Base-by-base conservation (phyloP, 768 basidiomycete genomes). In the Pilatotrama ljubarskyi region DNA sequence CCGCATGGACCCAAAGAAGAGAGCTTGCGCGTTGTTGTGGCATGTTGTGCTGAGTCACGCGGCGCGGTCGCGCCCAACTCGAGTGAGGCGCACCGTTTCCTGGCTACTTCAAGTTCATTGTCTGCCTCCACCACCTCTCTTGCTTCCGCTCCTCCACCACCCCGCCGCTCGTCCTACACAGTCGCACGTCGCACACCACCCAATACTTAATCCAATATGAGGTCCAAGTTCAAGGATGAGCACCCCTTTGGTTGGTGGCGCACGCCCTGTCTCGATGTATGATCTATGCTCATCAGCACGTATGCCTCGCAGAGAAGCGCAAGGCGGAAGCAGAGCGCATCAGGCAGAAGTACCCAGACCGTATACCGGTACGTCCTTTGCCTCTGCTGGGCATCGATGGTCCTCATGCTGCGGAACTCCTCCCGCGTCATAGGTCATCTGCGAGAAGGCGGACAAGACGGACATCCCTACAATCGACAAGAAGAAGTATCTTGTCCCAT, bases 401-500 rank as follows among this genome's bases (percentile, higher is more conserved):
- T 41, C 22, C 48, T 54, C 47, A 37, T 48, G 43, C 47, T 59
- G 51, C 46, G 52, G 25, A 51, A 29, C 36, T 5, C 29, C 29
- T 32, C 10, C 49, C 42, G 36, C 14, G 35, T 14, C n/a, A 20
- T 38, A 98, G 95, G 96, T 99, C 58, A 99, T 99, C 77, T 99
- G 97, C 78, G 97, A 99, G 84, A 98, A 97, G 80, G 95, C 94
- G 50, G 95, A 98, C 80, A 85, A 91, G 70, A 95, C 95, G 55
- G 97, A 99, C 78, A 98, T 99, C 74, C 93, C 95, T 0, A 95
- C 95, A 26, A 98, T 99, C 73, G 97, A 99, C 83, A 99, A 99
- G 91, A 98, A 99, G 95, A 99, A 99, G 82, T 99, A 99, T 68
- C 82, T 99, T 53, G 97, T 99, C 10, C 97, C 97, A 43, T 95